Percentiles rank a stretch among this genome's conserved stretches.
Conservation (phyloP, 2,329 filamentous ascomycete species). For the Monilinia aucupariae region DNA sequence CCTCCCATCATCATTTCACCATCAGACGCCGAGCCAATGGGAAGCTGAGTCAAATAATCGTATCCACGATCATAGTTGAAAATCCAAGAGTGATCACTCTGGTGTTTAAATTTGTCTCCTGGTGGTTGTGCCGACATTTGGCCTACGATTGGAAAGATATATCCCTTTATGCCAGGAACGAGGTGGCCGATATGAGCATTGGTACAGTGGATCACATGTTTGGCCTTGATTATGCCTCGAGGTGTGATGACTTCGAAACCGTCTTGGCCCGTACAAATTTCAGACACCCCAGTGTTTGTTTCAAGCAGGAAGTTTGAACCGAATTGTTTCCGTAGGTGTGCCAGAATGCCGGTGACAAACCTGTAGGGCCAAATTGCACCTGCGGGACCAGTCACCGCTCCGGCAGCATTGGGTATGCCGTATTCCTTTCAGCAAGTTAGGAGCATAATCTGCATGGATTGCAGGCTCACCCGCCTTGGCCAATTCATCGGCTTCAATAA, state of each 20-base stretch:
- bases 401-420: conserved; percentile 2
- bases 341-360: conserved; percentile 48
- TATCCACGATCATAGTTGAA: conserved; percentile 10
- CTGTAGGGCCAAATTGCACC: conserved; percentile 53
- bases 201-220: conserved; percentile 57
- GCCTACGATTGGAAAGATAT: conserved; percentile 56
- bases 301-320: conserved; percentile 48
- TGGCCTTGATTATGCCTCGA: conserved; percentile 49
- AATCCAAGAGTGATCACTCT: conserved; percentile 12
- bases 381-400: not conserved
- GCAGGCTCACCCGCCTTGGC: not conserved
- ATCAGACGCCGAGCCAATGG: not conserved
- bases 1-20: conserved; percentile 13
- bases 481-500: not conserved
- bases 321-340: conserved; percentile 39
- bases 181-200: conserved; percentile 63
- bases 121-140: conserved; percentile 6
- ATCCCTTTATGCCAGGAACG: conserved; percentile 43
- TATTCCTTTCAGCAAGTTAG: not conserved
- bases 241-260: conserved; percentile 46
- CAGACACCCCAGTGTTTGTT: conserved; percentile 40
- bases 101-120: conserved; percentile 5
- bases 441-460: not conserved
- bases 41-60: conserved; percentile 12
- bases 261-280: conserved; percentile 19